Evolutionary conservation across 2,329 filamentous ascomycete genomes (phyloP), one percentile per base, ranked within the genome.

Genomic region (Cladosporium halotolerans): DNA sequence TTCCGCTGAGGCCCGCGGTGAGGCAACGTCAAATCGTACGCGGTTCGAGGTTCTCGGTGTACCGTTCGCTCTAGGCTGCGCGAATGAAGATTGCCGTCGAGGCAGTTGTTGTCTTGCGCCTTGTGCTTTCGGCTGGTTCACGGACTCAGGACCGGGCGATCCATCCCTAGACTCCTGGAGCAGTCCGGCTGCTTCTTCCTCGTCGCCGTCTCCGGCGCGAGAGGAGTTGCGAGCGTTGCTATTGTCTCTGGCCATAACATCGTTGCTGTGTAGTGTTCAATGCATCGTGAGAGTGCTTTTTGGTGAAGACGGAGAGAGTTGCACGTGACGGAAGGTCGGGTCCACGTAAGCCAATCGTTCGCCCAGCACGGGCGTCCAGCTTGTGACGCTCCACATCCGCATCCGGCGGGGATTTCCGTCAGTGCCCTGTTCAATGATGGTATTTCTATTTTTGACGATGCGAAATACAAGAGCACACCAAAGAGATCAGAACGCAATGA

Each of bases 11-110:
- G 53, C 54, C 23, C 63, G 58, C 14, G 65, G 62, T 46, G 70
- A 67, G 9, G 58, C 58, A 34, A 82, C 72, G 62, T 85, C 84
- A 70, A 93, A 93, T 60, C 85, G 84, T 43, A 93, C 88, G 23
- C 87, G 79, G 66, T 88, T 85, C 8, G 80, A 78, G 1, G 85
- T 89, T 51, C 85, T 70, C 14, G 85, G 80, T 34, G 80, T 78
- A 56, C 75, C 75, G 60, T 73, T 68, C 5, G 70, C 69, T 47
- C 75, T 66, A 11, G 66, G 70, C 53, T 76, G 74, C 2, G 75
- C 75, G 55, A 78, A 73, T 0, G 73, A 76, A n/a, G 64, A 67
- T 53, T 69, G 66, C 45, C 66, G 58, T 46, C 59, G 55, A 8
- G 61, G 62, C n/a, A 50, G 54, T 31, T 44, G 36, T 18, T 56